Base-by-base conservation (phyloP, 805 yeast species). In the Peterozyma toletana region DNA sequence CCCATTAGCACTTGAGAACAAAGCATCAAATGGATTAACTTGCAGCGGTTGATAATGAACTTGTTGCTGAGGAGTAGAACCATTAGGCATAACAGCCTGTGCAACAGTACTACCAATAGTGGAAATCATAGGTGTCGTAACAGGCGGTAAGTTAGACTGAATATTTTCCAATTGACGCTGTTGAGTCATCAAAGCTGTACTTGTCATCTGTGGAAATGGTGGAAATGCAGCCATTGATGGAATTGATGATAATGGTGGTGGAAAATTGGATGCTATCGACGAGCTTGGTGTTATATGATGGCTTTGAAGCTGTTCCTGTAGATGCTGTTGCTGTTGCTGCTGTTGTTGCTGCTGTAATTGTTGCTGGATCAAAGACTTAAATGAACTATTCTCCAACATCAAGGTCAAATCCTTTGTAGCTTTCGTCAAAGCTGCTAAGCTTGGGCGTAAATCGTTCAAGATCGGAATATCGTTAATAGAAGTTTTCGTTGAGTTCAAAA, bases 371-470 rank as follows among this genome's bases (percentile, higher is more conserved):
- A 44, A 37, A 15, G 56, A 56, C 35, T 63, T 63, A 47, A 63
- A 76, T 14, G 82, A 68, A 47, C 84, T 77, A 35, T 74, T 70
- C 57, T 90, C 96, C 37, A 90, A 64, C 52, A 86, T 70, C n/a
- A 87, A 80, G 0, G 97, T 89, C 13, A 91, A 84, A 56, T 91
- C 98, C 55, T 91, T 91, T 3, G 96, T 87, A 3, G 90, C 85
- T 50, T 87, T 80, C 0, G 97, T 90, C 46, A 91, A 67, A 33
- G 80, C 77, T 0, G 96, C 86, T 63, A 91, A 74, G 5, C 86
- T 78, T 7, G 90, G 81, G 46, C 96, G 68, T 5, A 83, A 83
- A 44, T 86, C 96, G 52, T 84, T 81, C 41, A 91, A 69, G 13
- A 82, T 74, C 0, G 95, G 90, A 45, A 88, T 70, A 50, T 86